Conservation (phyloP, 2,329 filamentous ascomycete genomes). For the Nemania sp. region DNA sequence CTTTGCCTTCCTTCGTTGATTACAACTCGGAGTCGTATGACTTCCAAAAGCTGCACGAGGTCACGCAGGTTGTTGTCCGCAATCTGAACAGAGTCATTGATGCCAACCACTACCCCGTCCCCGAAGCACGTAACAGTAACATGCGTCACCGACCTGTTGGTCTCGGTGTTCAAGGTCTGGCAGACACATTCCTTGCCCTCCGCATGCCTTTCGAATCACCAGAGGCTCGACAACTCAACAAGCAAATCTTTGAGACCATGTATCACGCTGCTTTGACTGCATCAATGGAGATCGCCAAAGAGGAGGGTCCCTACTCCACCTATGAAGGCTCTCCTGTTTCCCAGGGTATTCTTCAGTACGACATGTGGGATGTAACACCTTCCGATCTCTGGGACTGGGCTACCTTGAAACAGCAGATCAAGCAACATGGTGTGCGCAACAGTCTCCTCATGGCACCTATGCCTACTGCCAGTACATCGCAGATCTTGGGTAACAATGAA, state of each 20-base stretch:
- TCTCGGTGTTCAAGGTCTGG: constrained; percentile 95
- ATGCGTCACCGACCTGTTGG: constrained; percentile 95
- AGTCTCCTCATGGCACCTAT: constrained; percentile 93
- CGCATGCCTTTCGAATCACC: constrained; percentile 96
- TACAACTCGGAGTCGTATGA: constrained; percentile 83
- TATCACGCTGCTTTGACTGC: constrained; percentile 94
- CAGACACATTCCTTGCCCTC: constrained; percentile 95
- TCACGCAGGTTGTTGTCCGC: constrained; percentile 86
- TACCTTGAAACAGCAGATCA: constrained; percentile 84
- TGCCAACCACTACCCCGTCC: constrained; percentile 97
- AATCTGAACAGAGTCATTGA: constrained; percentile 99
- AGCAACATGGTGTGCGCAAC: constrained; percentile 92
- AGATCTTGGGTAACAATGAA: constrained; percentile 98
- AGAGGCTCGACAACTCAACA: constrained; percentile 91
- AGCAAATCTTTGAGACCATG: constrained; percentile 98
- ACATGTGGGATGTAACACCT: constrained; percentile 97
- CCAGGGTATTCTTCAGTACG: constrained; percentile 93
- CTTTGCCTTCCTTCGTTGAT: constrained; percentile 89
- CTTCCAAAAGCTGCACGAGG: constrained; percentile 96
- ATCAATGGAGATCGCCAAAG: constrained; percentile 82
- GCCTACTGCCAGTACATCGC: constrained; percentile 95
- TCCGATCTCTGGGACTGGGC: constrained; percentile 97
- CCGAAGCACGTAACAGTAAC: constrained; percentile 92
- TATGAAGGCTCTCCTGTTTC: constrained; percentile 94
- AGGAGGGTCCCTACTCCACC: constrained; percentile 81